Evolutionary conservation across 768 basidiomycete genomes (phyloP).

Genomic region (Lactifluus echinatus): DNA sequence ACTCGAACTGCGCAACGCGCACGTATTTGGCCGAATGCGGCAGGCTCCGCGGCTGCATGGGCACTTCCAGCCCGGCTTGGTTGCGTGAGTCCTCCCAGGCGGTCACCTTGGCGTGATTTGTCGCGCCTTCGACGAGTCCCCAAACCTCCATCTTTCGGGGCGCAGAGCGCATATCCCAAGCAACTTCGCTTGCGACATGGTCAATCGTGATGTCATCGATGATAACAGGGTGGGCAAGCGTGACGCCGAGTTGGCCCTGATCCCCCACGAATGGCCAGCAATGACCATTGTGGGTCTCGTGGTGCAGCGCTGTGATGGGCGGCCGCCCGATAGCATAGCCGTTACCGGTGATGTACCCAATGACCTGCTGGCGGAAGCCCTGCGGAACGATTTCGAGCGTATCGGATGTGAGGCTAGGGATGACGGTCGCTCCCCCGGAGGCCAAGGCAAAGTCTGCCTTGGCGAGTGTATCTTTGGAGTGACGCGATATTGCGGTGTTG

Average conservation of each 20-base stretch:
- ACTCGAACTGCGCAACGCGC: slow-evolving; percentile 39
- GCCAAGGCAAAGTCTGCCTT: slow-evolving; percentile 80
- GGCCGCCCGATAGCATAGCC: slow-evolving; percentile 64
- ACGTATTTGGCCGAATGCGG: slow-evolving; percentile 28
- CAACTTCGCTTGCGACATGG: slow-evolving; percentile 76
- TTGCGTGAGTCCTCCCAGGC: slow-evolving; percentile 39
- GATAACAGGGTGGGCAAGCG: slow-evolving; percentile 52
- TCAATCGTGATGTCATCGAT: slow-evolving; percentile 73
- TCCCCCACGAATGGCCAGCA: slow-evolving; percentile 90
- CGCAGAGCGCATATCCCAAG: slow-evolving; percentile 71
- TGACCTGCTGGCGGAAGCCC: slow-evolving; percentile 38
- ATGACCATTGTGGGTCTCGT: slow-evolving; percentile 71
- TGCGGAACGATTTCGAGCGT: slow-evolving; percentile 60
- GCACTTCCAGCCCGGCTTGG: slow-evolving; percentile 21
- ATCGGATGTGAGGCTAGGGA: slow-evolving; percentile 77
- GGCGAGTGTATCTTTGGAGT: slow-evolving; percentile 72
- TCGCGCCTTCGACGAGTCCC: slow-evolving; percentile 75
- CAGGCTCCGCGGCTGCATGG: slow-evolving; percentile 26
- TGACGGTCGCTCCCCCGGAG: slow-evolving; percentile 70
- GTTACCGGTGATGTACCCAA: slow-evolving; percentile 49
- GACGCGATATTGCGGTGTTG: slow-evolving; percentile 58
- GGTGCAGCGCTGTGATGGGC: slow-evolving; percentile 82
- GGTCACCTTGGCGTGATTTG: slow-evolving; percentile 54
- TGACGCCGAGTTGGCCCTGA: slow-evolving; percentile 75
- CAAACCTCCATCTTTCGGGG: slow-evolving; percentile 87